phyloP scores from a whole-genome alignment of 139 green algal species.

The Raphidocelis subcapitata region DNA sequence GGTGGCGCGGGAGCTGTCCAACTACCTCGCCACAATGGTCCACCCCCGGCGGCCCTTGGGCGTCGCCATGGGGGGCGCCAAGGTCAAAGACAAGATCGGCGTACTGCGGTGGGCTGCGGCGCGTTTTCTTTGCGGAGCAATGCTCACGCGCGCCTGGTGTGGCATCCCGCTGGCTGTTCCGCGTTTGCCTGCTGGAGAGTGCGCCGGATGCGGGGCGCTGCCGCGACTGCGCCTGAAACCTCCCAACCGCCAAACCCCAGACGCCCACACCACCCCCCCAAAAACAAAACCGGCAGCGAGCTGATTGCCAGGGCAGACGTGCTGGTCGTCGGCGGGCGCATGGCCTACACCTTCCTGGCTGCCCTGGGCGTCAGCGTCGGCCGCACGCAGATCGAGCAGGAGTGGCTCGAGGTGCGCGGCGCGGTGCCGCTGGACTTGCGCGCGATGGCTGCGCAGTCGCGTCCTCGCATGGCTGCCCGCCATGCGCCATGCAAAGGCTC shows the following conservation, averaged over 20 bases:
- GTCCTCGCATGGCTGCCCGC: too few relatives aligned
- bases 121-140: background rate
- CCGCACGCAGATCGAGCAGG: constrained; percentile 47
- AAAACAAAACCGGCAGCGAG: too few relatives aligned
- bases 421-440: too few relatives aligned
- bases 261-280: too few relatives aligned
- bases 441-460: too few relatives aligned
- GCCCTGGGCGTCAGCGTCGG: constrained; percentile 45
- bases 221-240: too few relatives aligned
- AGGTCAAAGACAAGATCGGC: constrained; percentile 60
- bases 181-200: background rate
- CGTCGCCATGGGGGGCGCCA: constrained; percentile 54
- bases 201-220: too few relatives aligned
- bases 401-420: constrained; percentile 35
- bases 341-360: constrained; percentile 65
- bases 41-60: constrained; percentile 38
- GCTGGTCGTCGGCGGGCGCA: constrained; percentile 50
- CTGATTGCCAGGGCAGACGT: constrained; percentile 18
- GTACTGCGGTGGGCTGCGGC: constrained; percentile 32
- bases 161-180: background rate
- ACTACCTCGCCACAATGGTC: too few relatives aligned
- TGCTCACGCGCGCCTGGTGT: background rate
- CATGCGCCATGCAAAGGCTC: too few relatives aligned
- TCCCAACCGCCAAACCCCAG: too few relatives aligned
- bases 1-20: constrained; percentile 32